phyloP scores from a whole-genome alignment of 257 asterid genomes.

The Lithospermum erythrorhizon region DNA sequence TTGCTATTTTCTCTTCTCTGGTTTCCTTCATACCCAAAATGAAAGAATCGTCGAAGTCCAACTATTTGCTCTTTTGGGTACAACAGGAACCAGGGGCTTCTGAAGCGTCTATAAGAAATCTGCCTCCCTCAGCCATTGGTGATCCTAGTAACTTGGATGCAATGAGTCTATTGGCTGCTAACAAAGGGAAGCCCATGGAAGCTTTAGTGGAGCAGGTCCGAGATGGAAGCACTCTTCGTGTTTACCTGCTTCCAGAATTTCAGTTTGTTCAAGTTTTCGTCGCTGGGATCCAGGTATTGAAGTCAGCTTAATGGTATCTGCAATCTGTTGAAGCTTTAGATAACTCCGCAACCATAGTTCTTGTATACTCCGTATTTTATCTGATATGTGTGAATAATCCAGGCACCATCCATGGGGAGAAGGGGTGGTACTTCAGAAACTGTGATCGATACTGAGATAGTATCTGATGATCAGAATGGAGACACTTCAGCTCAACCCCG shows the following conservation, averaged over 20 bases:
- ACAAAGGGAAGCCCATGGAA: conserved; percentile 86
- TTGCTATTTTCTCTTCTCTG: no score
- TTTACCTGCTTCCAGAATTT: conserved; percentile 82
- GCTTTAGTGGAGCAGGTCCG: conserved; percentile 93
- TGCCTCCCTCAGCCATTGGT: conserved; percentile 84
- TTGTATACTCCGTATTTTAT: neutral
- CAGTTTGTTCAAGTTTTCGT: conserved; percentile 81
- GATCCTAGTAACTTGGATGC: conserved; percentile 72
- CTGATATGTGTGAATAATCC: conserved; percentile 8
- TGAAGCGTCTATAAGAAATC: conserved; percentile 59
- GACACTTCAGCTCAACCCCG: conserved; percentile 42
- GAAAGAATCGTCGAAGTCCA: no score
- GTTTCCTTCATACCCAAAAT: no score
- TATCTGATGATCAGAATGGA: conserved; percentile 62
- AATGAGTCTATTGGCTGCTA: conserved; percentile 55
- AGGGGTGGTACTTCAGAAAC: conserved; percentile 44
- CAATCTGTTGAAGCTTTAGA: neutral
- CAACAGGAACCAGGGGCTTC: conserved; percentile 82
- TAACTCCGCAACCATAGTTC: neutral
- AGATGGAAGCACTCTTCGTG: conserved; percentile 93
- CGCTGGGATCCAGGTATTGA: conserved; percentile 83
- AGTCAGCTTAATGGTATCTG: neutral
- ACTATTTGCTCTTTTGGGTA: no score
- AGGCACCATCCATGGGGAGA: conserved; percentile 94
- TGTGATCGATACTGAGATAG: conserved; percentile 24